Base-by-base conservation (phyloP, 1,284 basidiomycete species). In the Ganoderma multipileum region DNA sequence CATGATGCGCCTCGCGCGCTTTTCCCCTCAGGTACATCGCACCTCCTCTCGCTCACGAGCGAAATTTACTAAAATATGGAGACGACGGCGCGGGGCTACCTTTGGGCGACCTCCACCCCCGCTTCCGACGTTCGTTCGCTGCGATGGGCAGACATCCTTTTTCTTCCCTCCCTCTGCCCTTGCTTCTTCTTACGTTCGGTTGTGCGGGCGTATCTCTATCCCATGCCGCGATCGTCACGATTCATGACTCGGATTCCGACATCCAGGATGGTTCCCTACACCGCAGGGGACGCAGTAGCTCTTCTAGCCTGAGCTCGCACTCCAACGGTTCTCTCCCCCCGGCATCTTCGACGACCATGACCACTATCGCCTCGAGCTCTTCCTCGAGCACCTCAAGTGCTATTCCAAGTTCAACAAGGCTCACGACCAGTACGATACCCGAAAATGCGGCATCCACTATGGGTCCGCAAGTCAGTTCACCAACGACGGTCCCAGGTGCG, bases 381-480 rank as follows among this genome's bases (percentile, higher is more conserved):
- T 33, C 28, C 1, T 8, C 28, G 7, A 30, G 9, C 23, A 12
- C 47, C 47, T 14, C 23, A 16, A 47, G 8, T 47, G 44, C 20
- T 23, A 47, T 9, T n/a, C 44, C 44, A 9, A 47, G 7, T 18
- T n/a, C 20, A 47, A 47, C 26, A 52, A 26, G 3, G 11, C 26
- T 55, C 52, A 28, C 14, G 26, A 28, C 12, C 26, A 30, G 30
- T 30, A 33, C 28, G 16, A 38, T 12, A 28, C 28, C 59, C 23
- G 9, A 39, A 26, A 20, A 26, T 8, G 18, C 41, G 14, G 26
- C 41, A 20, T 11, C 16, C 38, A 18, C 14, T 8, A 23, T 9
- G 12, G 59, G 59, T 44, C 28, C n/a, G 26, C 28, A 52, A 11
- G 52, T 42, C 33, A 36, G 50, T n/a, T 64, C 63, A 26, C 63